Conservation (phyloP, 2,329 filamentous ascomycete genomes). For the Davidsoniella australis region DNA sequence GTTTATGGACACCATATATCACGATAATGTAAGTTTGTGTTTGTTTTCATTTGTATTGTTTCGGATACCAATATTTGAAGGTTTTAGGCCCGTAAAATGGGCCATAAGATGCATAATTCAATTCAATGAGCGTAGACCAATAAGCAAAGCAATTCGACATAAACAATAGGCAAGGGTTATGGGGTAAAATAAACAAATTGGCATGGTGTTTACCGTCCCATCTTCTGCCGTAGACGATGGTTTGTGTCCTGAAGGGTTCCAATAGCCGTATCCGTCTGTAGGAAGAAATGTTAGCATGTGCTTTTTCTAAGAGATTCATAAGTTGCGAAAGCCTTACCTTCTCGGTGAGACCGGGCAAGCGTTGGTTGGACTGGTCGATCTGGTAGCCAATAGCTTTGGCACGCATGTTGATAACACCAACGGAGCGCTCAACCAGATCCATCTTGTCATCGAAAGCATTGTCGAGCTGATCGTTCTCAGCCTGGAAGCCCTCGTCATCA, state of each 20-base stretch:
- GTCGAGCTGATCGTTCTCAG: constrained; percentile 30
- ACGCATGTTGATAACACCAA: constrained; percentile 54
- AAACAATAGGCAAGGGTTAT: background rate
- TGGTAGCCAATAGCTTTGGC: constrained; percentile 62
- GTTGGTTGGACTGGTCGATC: constrained; percentile 51
- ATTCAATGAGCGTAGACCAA: constrained; percentile 3
- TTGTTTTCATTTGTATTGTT: no score
- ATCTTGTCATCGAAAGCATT: constrained; percentile 39
- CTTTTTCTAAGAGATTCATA: background rate
- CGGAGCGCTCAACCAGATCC: constrained; percentile 53
- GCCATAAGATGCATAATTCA: constrained; percentile 1
- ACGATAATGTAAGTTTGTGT: no score
- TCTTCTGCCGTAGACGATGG: constrained; percentile 12
- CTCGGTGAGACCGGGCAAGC: constrained; percentile 38
- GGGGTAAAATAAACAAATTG: background rate
- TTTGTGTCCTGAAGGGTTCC: constrained; percentile 10
- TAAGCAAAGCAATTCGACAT: background rate
- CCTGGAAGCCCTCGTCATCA: constrained; percentile 42
- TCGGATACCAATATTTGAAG: background rate
- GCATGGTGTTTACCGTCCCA: constrained; percentile 6
- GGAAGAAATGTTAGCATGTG: constrained; percentile 14
- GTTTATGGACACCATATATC: no score
- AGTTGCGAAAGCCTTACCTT: constrained; percentile 39
- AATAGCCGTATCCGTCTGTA: constrained; percentile 56
- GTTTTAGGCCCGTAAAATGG: background rate